A percentile compares a stretch with the other conserved stretches of the same genome.
Evolutionary conservation across 2,329 filamentous ascomycete species (phyloP).

Genomic region (Golovinomyces cichoracearum): DNA sequence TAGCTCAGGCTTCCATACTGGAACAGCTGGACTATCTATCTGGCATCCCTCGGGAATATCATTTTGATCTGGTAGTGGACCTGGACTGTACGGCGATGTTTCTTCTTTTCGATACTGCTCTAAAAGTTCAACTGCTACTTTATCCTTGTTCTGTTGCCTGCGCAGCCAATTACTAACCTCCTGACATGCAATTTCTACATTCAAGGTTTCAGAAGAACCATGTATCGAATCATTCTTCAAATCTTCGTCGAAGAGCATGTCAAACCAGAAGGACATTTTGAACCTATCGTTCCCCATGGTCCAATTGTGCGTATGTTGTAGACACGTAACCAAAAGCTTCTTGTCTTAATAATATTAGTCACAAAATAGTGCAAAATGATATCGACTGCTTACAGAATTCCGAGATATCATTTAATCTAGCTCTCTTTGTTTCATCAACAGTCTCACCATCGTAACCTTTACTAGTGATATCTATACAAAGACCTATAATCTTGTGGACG

Average conservation of each 20-base stretch:
- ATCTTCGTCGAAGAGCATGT: conserved; percentile 35
- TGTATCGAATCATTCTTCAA: conserved; percentile 25
- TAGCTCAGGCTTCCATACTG: conserved; percentile 18
- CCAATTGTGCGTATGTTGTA: conserved; percentile 45
- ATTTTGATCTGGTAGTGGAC: conserved; percentile 8
- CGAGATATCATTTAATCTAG: conserved; percentile 34
- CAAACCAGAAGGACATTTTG: conserved; percentile 44
- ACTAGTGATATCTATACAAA: conserved; percentile 40
- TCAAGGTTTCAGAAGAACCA: conserved; percentile 25
- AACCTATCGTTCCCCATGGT: conserved; percentile 42
- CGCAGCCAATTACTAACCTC: conserved; percentile 38
- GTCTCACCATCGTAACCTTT: conserved; percentile 38
- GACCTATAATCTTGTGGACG: conserved; percentile 37
- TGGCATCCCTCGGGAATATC: conserved; percentile 3
- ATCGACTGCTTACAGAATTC: conserved; percentile 28
- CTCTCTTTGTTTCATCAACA: conserved; percentile 30
- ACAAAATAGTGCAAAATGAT: neutral
- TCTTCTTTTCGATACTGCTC: conserved; percentile 23
- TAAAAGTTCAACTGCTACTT: conserved; percentile 27
- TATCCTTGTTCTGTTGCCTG: conserved; percentile 32
- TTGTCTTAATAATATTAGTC: conserved; percentile 24
- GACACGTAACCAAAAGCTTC: conserved; percentile 36
- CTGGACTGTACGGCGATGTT: conserved; percentile 14
- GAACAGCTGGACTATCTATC: conserved; percentile 10
- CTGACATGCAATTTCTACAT: conserved; percentile 29